A percentile compares a stretch with the other conserved stretches of the same genome.
These are phyloP conservation scores for Quaeritorhiza haematococci DNA, from an alignment of 371 early-diverging fungal species.

Conservation along the genomic window DNA sequence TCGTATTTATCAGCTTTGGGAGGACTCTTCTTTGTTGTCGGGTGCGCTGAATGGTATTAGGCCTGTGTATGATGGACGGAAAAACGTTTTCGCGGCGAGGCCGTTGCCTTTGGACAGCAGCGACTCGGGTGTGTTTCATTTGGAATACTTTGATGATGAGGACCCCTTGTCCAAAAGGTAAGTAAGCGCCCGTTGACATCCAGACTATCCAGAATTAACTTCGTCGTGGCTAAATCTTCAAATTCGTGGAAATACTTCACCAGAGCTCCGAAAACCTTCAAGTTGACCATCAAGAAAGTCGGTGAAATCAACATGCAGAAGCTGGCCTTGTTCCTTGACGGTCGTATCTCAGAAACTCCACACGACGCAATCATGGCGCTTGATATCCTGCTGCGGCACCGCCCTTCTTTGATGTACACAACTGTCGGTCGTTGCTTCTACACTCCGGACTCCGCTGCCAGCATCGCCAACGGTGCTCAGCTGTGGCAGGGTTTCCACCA, in stretches of 20 bases:
- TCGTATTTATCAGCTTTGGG: constrained; percentile 44
- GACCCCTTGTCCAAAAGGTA: constrained; percentile 21
- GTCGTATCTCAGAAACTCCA: constrained; percentile 28
- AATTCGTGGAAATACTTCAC: too few species aligned
- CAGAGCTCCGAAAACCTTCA: constrained; percentile 33
- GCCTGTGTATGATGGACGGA: constrained; percentile 62
- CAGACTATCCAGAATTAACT: too few species aligned
- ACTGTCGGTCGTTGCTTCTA: constrained; percentile 84
- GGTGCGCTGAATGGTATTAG: neutral
- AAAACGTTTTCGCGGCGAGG: constrained; percentile 51
- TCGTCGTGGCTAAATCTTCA: neutral
- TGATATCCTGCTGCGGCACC: constrained; percentile 74
- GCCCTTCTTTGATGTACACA: constrained; percentile 60
- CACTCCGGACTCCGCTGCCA: constrained; percentile 56
- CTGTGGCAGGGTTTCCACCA: constrained; percentile 90
- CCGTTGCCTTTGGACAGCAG: constrained; percentile 40
- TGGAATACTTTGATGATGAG: constrained; percentile 38
- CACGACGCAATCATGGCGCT: constrained; percentile 70
- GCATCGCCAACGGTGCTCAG: constrained; percentile 71
- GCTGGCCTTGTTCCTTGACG: constrained; percentile 38
- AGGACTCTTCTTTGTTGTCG: constrained; percentile 17
- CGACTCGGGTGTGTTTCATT: constrained; percentile 19
- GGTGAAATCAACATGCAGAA: constrained; percentile 43
- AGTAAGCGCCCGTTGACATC: constrained; percentile 2
- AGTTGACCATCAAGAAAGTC: constrained; percentile 32